These are phyloP conservation scores for Podaxis sp. DNA, from an alignment of 768 basidiomycete genomes.

Conservation along the genomic window DNA sequence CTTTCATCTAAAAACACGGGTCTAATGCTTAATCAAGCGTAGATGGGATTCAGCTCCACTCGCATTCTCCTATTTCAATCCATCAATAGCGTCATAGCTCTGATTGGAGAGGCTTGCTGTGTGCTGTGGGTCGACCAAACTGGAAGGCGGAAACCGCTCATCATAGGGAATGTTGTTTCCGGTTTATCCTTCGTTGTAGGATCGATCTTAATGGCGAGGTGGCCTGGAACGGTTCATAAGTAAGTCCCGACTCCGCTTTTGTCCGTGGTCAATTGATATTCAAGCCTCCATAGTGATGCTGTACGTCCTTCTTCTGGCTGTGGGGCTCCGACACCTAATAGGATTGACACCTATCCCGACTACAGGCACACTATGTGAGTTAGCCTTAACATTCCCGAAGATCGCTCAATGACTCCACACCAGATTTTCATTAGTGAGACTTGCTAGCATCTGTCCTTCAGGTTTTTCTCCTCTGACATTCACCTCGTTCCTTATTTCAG, in stretches of 20 bases:
- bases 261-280: neutral
- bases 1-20: slow-evolving; percentile 8
- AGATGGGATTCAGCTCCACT: slow-evolving; percentile 44
- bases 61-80: slow-evolving; percentile 51
- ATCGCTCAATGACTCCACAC: neutral
- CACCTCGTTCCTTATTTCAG: neutral
- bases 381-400: neutral
- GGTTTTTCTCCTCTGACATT: neutral
- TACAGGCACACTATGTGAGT: slow-evolving; percentile 38
- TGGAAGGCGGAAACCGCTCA: slow-evolving; percentile 38
- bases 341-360: neutral
- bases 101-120: slow-evolving; percentile 49
- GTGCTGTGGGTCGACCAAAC: slow-evolving; percentile 43
- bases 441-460: neutral
- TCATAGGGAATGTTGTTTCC: slow-evolving; percentile 39
- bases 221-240: slow-evolving; percentile 43
- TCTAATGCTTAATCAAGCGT: neutral
- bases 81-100: slow-evolving; percentile 51
- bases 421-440: slow-evolving; percentile 41
- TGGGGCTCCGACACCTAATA: neutral
- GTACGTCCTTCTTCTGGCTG: no score
- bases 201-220: slow-evolving; percentile 41
- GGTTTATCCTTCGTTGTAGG: slow-evolving; percentile 43
- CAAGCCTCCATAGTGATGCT: no score
- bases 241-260: slow-evolving; percentile 17